Evolutionary conservation across 106 monocot genomes (phyloP).

Genomic region (Alisma plantagoaquatica): DNA sequence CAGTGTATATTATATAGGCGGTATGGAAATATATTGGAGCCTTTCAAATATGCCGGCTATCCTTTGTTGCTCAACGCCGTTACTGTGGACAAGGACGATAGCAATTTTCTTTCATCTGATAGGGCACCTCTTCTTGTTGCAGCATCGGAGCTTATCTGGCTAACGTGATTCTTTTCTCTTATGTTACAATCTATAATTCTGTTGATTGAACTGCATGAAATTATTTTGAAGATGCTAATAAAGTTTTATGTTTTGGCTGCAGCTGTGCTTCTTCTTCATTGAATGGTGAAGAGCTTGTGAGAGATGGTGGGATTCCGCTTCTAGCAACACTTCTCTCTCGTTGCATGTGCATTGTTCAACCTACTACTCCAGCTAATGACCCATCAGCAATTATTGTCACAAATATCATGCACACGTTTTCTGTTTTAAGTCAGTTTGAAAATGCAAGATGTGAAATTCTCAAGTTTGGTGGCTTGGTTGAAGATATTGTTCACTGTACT

Average conservation of each 20-base stretch:
- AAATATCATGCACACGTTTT: constrained; percentile 82
- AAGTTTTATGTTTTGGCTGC: too few species aligned
- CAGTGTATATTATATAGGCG: constrained; percentile 96
- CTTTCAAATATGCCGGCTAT: constrained; percentile 99
- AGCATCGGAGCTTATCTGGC: constrained; percentile 93
- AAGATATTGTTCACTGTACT: constrained; percentile 89
- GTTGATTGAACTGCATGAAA: too few species aligned
- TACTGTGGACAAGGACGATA: constrained; percentile 90
- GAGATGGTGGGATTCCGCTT: constrained; percentile 93
- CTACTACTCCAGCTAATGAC: constrained; percentile 85
- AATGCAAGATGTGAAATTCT: constrained; percentile 81
- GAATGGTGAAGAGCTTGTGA: constrained; percentile 94
- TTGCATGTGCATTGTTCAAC: constrained; percentile 90
- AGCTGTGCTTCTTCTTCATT: constrained; percentile 94
- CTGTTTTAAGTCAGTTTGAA: constrained; percentile 92
- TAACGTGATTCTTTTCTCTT: constrained; percentile 51
- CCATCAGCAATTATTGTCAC: constrained; percentile 87
- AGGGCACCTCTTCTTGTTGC: constrained; percentile 81
- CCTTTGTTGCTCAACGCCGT: constrained; percentile 95
- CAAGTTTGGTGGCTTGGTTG: constrained; percentile 80
- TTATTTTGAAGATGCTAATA: too few species aligned
- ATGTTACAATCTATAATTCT: too few species aligned
- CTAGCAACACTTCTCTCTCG: constrained; percentile 89
- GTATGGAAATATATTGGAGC: constrained; percentile 89
- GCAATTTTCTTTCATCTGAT: constrained; percentile 96